Conservation (phyloP, 139 green algal species). For the Coccomyxa sp. region DNA sequence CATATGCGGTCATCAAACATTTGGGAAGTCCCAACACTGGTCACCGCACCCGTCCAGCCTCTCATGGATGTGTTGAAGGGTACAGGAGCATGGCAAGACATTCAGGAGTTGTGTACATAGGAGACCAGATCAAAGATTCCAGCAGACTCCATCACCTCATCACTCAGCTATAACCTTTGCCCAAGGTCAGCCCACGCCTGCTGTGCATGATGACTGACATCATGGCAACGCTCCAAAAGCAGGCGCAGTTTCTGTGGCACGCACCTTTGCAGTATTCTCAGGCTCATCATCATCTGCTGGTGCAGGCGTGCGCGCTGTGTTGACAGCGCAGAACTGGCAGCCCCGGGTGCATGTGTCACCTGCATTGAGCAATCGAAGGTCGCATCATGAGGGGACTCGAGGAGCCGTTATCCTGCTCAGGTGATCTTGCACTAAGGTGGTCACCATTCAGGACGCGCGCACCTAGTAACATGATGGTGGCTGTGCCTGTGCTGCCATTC, state of each 20-base stretch:
- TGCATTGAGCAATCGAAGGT: background rate
- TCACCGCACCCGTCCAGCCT: too few species aligned
- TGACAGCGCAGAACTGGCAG: conserved; percentile 88
- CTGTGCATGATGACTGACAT: too few species aligned
- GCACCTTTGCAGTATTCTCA: conserved; percentile 60
- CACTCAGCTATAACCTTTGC: too few species aligned
- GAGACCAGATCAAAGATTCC: background rate
- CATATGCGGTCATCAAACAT: background rate
- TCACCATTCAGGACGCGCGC: background rate
- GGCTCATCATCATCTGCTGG: conserved; percentile 71
- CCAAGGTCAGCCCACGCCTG: too few species aligned
- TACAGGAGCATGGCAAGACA: too few species aligned
- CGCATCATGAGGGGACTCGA: too few species aligned
- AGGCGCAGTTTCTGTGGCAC: background rate
- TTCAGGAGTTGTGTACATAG: background rate
- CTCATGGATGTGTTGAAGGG: too few species aligned
- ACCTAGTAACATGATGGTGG: conserved; percentile 87
- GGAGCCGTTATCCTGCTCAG: too few species aligned
- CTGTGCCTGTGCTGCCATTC: conserved; percentile 65
- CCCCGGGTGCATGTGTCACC: conserved; percentile 80
- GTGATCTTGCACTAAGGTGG: too few species aligned
- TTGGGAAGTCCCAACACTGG: too few species aligned
- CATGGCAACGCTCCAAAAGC: too few species aligned
- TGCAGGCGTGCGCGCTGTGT: conserved; percentile 61
- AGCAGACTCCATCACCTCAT: background rate